These are phyloP conservation scores for Saitozyma podzolica DNA, from an alignment of 768 basidiomycete species.

Conservation along the genomic window DNA sequence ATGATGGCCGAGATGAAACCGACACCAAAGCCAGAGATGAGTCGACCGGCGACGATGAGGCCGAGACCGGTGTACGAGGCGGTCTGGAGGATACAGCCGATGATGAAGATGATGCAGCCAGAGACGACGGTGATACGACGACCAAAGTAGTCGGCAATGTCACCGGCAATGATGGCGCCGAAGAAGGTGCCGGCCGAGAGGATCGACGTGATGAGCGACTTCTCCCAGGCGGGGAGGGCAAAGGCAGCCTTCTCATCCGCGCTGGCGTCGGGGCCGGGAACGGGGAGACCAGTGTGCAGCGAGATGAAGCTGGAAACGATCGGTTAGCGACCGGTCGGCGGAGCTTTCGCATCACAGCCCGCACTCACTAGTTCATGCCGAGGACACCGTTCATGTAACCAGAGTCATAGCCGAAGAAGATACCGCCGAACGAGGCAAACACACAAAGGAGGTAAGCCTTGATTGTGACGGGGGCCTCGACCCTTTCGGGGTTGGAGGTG, in stretches of 20 bases:
- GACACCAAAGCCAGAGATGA: slow-evolving; percentile 48
- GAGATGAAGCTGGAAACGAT: slow-evolving; percentile 67
- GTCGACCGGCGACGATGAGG: slow-evolving; percentile 48
- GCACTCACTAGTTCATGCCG: slow-evolving; percentile 17
- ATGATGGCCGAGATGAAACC: slow-evolving; percentile 52
- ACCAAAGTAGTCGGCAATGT: slow-evolving; percentile 53
- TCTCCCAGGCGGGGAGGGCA: slow-evolving; percentile 41
- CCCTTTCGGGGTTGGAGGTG: slow-evolving; percentile 35
- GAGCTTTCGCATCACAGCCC: slow-evolving; percentile 1
- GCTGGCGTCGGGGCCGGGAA: slow-evolving; percentile 26
- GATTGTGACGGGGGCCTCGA: slow-evolving; percentile 55
- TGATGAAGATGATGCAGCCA: slow-evolving; percentile 40
- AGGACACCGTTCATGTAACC: slow-evolving; percentile 49
- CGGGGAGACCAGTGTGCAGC: slow-evolving; percentile 67
- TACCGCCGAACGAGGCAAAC: slow-evolving; percentile 51
- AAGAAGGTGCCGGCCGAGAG: slow-evolving; percentile 55
- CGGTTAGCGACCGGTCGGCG: neutral
- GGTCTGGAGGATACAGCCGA: slow-evolving; percentile 48
- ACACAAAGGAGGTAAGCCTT: slow-evolving; percentile 52
- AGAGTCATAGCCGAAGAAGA: slow-evolving; percentile 52
- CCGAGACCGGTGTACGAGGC: slow-evolving; percentile 46
- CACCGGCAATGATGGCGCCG: slow-evolving; percentile 54
- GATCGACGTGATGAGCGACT: slow-evolving; percentile 54
- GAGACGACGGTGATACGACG: slow-evolving; percentile 48
- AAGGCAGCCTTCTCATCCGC: slow-evolving; percentile 31